phyloP scores from a whole-genome alignment of 169 alveolate genomes.

The Babesia ovata region DNA sequence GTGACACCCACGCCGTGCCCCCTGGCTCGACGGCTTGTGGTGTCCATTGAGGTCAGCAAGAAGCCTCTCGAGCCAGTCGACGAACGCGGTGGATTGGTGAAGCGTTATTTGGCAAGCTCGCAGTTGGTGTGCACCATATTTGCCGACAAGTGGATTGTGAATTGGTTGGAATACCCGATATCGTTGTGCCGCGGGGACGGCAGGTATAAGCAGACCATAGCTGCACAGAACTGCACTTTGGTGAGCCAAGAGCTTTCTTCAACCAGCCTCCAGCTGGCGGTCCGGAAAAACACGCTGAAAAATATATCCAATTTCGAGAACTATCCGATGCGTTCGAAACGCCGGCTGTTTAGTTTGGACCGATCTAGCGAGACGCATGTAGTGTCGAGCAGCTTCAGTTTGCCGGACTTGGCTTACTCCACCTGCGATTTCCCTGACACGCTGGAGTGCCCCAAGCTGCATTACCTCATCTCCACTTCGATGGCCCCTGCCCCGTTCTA shows the following conservation, averaged over 20 bases:
- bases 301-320: conserved; percentile 36
- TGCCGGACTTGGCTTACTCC: conserved; percentile 62
- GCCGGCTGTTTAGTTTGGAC: conserved; percentile 35
- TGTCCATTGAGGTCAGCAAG: conserved; percentile 45
- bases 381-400: conserved; percentile 47
- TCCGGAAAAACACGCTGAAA: conserved; percentile 48
- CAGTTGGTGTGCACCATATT: conserved; percentile 56
- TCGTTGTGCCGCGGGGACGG: conserved; percentile 65
- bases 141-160: conserved; percentile 65
- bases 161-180: conserved; percentile 66
- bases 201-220: conserved; percentile 55
- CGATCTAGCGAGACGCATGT: conserved; percentile 39
- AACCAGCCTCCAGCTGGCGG: conserved; percentile 56
- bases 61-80: conserved; percentile 58
- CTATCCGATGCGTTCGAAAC: conserved; percentile 30
- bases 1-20: neutral
- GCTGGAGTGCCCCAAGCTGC: conserved; percentile 73
- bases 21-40: conserved; percentile 38
- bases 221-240: conserved; percentile 53
- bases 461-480: conserved; percentile 76
- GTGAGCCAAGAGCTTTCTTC: conserved; percentile 61
- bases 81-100: conserved; percentile 34
- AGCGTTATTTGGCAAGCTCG: conserved; percentile 52
- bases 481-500: conserved; percentile 85
- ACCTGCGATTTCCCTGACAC: conserved; percentile 61